phyloP scores from a whole-genome alignment of 179 eudicot genomes.

The Monotropa hypopitys region DNA sequence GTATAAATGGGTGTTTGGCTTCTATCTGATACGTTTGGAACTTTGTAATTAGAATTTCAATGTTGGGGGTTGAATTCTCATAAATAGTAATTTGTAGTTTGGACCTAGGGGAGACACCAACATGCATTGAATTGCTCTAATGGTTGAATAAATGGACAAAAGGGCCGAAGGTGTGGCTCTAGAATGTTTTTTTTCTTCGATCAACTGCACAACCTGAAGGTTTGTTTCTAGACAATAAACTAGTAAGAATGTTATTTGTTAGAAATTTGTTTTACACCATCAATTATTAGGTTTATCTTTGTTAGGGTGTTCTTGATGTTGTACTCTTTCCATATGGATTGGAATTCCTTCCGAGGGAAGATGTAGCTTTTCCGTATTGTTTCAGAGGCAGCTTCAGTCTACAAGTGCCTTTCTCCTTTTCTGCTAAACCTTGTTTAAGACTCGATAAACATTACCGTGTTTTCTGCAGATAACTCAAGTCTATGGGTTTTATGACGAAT shows the following conservation, averaged over 20 bases:
- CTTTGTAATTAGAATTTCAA: neutral
- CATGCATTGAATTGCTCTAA: neutral
- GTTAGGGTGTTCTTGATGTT: neutral
- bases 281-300: neutral
- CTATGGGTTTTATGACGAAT: constrained; percentile 84
- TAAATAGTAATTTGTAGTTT: neutral
- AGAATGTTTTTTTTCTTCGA: neutral
- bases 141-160: neutral
- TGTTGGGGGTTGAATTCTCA: neutral
- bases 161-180: neutral
- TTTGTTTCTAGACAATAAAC: neutral
- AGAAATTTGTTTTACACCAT: neutral
- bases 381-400: neutral
- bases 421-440: neutral
- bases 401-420: neutral
- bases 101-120: neutral
- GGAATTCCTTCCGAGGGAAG: neutral
- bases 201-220: neutral
- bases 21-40: neutral
- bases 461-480: constrained; percentile 81
- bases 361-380: neutral
- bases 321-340: neutral
- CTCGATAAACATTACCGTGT: neutral
- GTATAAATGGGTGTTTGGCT: neutral
- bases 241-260: neutral